Conservation (phyloP, 148 eudicot genomes). For the Agrostemma githago region DNA sequence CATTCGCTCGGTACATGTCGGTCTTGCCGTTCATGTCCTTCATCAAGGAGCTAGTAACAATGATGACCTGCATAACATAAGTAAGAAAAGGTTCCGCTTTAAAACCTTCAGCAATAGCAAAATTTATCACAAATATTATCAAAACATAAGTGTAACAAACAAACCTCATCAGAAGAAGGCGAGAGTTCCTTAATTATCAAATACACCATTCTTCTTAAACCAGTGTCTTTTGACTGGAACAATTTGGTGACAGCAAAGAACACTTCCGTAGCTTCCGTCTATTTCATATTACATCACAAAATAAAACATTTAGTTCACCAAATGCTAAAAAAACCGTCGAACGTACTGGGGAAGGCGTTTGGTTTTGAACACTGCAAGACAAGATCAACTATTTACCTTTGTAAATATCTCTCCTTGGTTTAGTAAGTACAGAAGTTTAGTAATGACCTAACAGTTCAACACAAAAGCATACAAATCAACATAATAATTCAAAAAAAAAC, state of each 20-base stretch:
- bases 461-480: slow-evolving; percentile 5
- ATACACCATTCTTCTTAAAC: slow-evolving; percentile 91
- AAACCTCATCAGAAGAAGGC: slow-evolving; percentile 92
- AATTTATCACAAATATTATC: slow-evolving; percentile 8
- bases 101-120: slow-evolving; percentile 3
- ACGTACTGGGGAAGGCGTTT: background rate
- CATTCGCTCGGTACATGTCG: slow-evolving; percentile 96
- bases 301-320: background rate
- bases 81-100: slow-evolving; percentile 14
- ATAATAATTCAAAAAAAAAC: background rate
- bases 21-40: slow-evolving; percentile 99
- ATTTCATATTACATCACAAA: slow-evolving; percentile 16
- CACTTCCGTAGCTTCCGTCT: slow-evolving; percentile 93
- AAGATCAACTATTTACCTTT: slow-evolving; percentile 43
- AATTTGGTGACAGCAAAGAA: slow-evolving; percentile 86
- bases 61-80: slow-evolving; percentile 55
- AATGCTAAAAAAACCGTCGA: background rate
- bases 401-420: slow-evolving; percentile 88
- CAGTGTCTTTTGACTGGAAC: slow-evolving; percentile 75
- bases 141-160: background rate
- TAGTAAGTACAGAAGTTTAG: slow-evolving; percentile 76
- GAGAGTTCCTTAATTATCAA: slow-evolving; percentile 92
- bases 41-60: slow-evolving; percentile 92
- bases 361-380: too few relatives aligned
- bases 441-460: slow-evolving; percentile 56